A percentile compares a stretch with the other conserved stretches of the same genome.
Conservation (phyloP, 805 yeast genomes). For the Blastobotrys parvus region DNA sequence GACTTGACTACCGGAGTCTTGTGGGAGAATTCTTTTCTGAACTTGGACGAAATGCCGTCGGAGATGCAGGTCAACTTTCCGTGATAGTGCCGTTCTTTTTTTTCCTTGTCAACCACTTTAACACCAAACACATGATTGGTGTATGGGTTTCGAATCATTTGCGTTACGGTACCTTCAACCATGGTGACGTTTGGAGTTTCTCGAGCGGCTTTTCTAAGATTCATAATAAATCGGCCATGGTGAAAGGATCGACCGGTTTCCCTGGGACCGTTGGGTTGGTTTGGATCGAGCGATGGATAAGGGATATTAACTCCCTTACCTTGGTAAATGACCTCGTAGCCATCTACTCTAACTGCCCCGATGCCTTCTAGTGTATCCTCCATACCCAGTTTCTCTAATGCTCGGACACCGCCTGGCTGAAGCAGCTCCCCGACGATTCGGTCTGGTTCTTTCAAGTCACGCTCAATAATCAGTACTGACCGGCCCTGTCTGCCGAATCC, state of each 20-base stretch:
- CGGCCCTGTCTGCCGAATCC: slow-evolving; percentile 87
- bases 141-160: slow-evolving; percentile 45
- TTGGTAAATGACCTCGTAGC: slow-evolving; percentile 70
- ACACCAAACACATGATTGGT: slow-evolving; percentile 66
- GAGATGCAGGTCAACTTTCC: slow-evolving; percentile 69
- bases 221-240: slow-evolving; percentile 80
- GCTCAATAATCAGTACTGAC: slow-evolving; percentile 65
- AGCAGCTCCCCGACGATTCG: slow-evolving; percentile 94
- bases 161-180: slow-evolving; percentile 76
- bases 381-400: slow-evolving; percentile 77
- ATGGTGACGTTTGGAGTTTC: slow-evolving; percentile 66
- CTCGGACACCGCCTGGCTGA: slow-evolving; percentile 95
- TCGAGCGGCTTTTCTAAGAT: slow-evolving; percentile 63
- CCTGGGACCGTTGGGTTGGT: slow-evolving; percentile 10
- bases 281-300: slow-evolving; percentile 42
- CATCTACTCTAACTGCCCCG: slow-evolving; percentile 68
- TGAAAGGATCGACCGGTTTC: slow-evolving; percentile 77
- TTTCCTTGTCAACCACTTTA: slow-evolving; percentile 26
- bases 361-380: slow-evolving; percentile 62
- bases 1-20: slow-evolving; percentile 65
- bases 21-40: slow-evolving; percentile 64
- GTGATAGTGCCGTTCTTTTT: slow-evolving; percentile 37
- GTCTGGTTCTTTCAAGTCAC: slow-evolving; percentile 90
- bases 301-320: slow-evolving; percentile 51
- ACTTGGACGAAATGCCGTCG: slow-evolving; percentile 92